phyloP scores from a whole-genome alignment of 225 moss, liverwort and hornwort genomes.

The Polytrichum formosum region DNA sequence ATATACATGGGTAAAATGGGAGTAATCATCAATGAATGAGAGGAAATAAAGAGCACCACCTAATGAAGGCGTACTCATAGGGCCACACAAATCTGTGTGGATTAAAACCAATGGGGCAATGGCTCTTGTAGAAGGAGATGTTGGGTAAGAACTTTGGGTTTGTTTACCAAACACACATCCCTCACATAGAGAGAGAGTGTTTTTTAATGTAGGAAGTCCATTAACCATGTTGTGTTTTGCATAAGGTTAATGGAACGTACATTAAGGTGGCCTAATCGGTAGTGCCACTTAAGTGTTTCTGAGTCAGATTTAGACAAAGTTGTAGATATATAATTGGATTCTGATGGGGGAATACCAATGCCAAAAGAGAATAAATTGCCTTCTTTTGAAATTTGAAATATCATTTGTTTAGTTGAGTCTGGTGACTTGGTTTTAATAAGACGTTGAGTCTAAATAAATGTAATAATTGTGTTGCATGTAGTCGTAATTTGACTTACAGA shows the following conservation, averaged over 20 bases:
- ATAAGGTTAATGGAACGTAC: too few relatives aligned
- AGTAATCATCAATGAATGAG: too few relatives aligned
- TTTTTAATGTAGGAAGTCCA: background rate
- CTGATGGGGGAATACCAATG: background rate
- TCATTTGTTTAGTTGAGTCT: background rate
- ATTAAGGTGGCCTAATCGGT: background rate
- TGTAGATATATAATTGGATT: background rate
- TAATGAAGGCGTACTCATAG: background rate
- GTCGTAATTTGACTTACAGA: background rate
- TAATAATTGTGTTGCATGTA: background rate
- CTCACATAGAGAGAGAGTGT: background rate
- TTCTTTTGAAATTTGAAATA: background rate
- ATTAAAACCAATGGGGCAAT: background rate
- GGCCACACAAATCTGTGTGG: background rate
- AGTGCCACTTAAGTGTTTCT: background rate
- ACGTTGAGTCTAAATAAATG: background rate
- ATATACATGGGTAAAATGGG: too few relatives aligned
- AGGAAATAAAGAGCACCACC: background rate
- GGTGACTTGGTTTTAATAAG: background rate
- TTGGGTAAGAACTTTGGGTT: background rate
- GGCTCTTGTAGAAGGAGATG: background rate
- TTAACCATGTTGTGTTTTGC: background rate
- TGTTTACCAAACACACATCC: background rate
- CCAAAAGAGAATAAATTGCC: constrained; percentile 2
- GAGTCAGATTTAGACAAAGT: background rate